Conservation (phyloP, 805 yeast species). For the Saccharomycopsis sp. region DNA sequence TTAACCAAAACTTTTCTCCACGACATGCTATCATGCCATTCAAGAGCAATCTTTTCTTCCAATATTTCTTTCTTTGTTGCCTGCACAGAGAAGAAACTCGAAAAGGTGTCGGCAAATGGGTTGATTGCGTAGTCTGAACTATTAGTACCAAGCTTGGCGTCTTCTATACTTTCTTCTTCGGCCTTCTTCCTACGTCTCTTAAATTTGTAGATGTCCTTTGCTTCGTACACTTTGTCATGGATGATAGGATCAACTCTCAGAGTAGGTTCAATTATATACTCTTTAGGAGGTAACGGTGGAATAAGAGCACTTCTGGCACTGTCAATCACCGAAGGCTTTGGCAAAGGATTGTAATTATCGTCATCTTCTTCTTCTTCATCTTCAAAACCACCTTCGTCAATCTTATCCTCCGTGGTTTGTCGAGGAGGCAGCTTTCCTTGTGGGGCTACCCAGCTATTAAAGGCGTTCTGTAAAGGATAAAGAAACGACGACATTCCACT, state of each 20-base stretch:
- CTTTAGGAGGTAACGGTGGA: slow-evolving; percentile 63
- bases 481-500: slow-evolving; percentile 14
- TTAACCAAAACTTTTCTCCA: slow-evolving; percentile 71
- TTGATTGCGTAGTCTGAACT: slow-evolving; percentile 5
- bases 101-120: slow-evolving; percentile 17
- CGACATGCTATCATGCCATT: slow-evolving; percentile 59
- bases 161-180: neutral
- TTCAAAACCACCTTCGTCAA: slow-evolving; percentile 11
- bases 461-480: slow-evolving; percentile 39
- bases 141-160: neutral
- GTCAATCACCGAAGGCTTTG: slow-evolving; percentile 61
- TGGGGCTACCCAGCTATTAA: slow-evolving; percentile 38
- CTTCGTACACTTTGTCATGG: slow-evolving; percentile 61
- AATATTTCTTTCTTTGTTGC: slow-evolving; percentile 29
- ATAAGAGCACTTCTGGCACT: slow-evolving; percentile 60
- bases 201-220: slow-evolving; percentile 39
- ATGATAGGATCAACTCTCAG: slow-evolving; percentile 52
- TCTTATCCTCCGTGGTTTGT: slow-evolving; percentile 17
- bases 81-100: slow-evolving; percentile 27
- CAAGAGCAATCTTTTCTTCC: slow-evolving; percentile 64
- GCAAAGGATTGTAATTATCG: slow-evolving; percentile 33
- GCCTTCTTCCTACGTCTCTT: neutral
- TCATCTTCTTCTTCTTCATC: slow-evolving; percentile 20
- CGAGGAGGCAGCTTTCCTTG: slow-evolving; percentile 14
- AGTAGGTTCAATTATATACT: slow-evolving; percentile 57